These are phyloP conservation scores for Paspalum vaginatum DNA, from an alignment of 176 grass and related monocot genomes.

Conservation along the genomic window DNA sequence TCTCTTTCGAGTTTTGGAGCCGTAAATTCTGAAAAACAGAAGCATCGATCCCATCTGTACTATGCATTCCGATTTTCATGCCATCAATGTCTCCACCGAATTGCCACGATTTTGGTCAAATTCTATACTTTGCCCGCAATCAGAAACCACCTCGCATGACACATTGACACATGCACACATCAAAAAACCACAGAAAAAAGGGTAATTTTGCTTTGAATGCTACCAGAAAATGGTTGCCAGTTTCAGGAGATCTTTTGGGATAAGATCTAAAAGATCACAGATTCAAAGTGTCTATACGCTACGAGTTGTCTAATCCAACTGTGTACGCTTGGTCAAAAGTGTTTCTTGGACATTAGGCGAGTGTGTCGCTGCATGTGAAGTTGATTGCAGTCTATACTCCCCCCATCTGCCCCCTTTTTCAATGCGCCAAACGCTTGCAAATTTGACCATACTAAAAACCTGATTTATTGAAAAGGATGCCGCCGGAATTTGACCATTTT, in stretches of 20 bases:
- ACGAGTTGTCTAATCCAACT: constrained; percentile 13
- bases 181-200: background rate
- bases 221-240: background rate
- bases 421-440: constrained; percentile 32
- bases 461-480: background rate
- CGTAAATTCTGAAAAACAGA: constrained; percentile 38
- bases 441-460: constrained; percentile 28
- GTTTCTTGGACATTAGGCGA: constrained; percentile 43
- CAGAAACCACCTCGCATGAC: background rate
- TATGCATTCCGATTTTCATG: constrained; percentile 15
- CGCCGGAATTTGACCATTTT: constrained; percentile 11
- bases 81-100: constrained; percentile 13
- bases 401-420: constrained; percentile 25
- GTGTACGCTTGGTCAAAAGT: constrained; percentile 46
- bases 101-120: background rate
- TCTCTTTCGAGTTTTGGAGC: constrained; percentile 31
- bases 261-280: constrained; percentile 20
- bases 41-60: constrained; percentile 34
- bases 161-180: background rate
- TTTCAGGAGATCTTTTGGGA: background rate
- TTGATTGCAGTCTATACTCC: constrained; percentile 38
- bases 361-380: constrained; percentile 34
- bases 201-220: background rate
- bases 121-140: background rate
- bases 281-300: background rate